Base-by-base conservation (phyloP, 2,329 filamentous ascomycete genomes). In the Triangularia verruculosa region DNA sequence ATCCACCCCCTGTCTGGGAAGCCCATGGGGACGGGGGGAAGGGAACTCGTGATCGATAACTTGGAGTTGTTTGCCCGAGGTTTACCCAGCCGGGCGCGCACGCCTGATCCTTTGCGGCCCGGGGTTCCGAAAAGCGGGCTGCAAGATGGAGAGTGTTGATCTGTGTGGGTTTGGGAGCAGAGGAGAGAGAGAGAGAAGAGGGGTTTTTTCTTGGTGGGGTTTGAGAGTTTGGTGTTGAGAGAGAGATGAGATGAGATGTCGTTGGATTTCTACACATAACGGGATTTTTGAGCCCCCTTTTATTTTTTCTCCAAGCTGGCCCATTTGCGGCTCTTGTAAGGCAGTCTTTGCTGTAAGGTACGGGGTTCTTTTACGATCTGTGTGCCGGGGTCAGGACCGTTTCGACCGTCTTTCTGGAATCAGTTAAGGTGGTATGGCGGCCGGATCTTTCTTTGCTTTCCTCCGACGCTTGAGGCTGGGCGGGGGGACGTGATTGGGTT, bases 81-180 rank as follows among this genome's bases (percentile, higher is more conserved):
- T 68, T 68, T 67, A 65, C 52, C 66, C 66, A 65, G 66, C 59
- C 64, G 61, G 61, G n/a, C 13, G 51, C 25, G 39, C 61, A 53
- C 32, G 57, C 57, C 61, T 60, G 57, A 51, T 57, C 54, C 59
- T 60, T 61, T 54, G 15, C 66, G 66, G 66, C 56, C 66, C 66
- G 66, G 30, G 52, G 5, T 61, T 65, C 66, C 66, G 66, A 56
- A 57, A 63, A 65, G 30, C 52, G 17, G 25, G 15, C 51, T 27
- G 24, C 52, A 51, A 13, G 9, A 12, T 34, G 13, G 61, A 24
- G 24, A 55, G 15, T n/a, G 56, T 57, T 58, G 61, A 51, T 25
- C 43, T 17, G 22, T 25, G 57, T 28, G 27, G 53, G 8, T 61
- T 53, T 27, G 24, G 6, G 39, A 39, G n/a, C 20, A 28, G 15